These are phyloP conservation scores for Heracleum sosnowskyi DNA, from an alignment of 129 eudicot species.

Conservation along the genomic window DNA sequence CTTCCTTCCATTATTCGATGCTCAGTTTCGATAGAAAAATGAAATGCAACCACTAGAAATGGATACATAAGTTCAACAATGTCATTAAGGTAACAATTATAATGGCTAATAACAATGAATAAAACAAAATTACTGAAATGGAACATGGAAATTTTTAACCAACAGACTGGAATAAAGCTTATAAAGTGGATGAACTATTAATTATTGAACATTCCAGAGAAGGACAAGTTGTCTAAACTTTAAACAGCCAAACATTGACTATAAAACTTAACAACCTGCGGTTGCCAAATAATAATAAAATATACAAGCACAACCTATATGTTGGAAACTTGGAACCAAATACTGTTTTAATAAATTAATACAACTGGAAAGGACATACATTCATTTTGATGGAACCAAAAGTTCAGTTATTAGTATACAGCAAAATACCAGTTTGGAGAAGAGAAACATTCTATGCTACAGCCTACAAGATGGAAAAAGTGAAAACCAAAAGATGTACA, in stretches of 20 bases:
- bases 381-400: background rate
- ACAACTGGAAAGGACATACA: conserved; percentile 10
- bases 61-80: background rate
- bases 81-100: background rate
- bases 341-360: background rate
- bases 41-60: background rate
- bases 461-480: conserved; percentile 2
- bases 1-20: background rate
- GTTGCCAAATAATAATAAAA: background rate
- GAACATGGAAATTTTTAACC: background rate
- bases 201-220: conserved; percentile 2
- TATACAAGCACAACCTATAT: background rate
- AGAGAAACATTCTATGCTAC: background rate
- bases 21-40: background rate
- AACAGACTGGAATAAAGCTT: background rate
- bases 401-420: background rate
- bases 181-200: background rate
- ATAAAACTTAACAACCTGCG: conserved; percentile 2
- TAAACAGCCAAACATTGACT: conserved; percentile 5
- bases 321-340: background rate
- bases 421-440: background rate
- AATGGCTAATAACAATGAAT: background rate
- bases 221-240: conserved; percentile 14
- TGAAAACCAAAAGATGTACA: background rate
- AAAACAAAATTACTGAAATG: background rate